Evolutionary conservation across 2,329 filamentous ascomycete species (phyloP).

Genomic region (Ophiocordyceps robertsii): DNA sequence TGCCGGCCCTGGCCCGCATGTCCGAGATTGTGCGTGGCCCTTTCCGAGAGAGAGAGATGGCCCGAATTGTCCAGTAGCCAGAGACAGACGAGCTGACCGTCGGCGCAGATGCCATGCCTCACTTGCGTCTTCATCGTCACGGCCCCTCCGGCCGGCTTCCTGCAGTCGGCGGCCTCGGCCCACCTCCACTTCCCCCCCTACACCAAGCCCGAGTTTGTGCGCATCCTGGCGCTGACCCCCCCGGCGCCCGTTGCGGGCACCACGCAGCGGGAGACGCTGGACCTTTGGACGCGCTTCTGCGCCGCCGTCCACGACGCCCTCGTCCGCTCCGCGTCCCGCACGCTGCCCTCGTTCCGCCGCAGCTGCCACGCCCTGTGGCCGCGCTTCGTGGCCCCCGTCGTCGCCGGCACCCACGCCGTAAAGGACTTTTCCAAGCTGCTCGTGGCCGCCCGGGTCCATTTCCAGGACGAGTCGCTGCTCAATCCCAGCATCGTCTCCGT

Average conservation of each 20-base stretch:
- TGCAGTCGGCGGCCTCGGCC: conserved; percentile 57
- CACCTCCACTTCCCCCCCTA: conserved; percentile 79
- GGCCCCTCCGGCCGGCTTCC: conserved; percentile 52
- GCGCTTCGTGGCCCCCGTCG: conserved; percentile 66
- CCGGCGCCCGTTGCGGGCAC: conserved; percentile 34
- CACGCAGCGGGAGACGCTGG: conserved; percentile 39
- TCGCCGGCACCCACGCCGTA: conserved; percentile 57
- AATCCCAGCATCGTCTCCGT: conserved; percentile 44
- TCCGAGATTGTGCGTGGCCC: conserved; percentile 57
- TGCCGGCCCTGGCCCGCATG: conserved; percentile 69
- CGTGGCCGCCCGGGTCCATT: conserved; percentile 52
- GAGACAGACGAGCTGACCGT: too few relatives aligned
- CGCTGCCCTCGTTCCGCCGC: conserved; percentile 57
- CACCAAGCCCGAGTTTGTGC: conserved; percentile 63
- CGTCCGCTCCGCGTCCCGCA: conserved; percentile 65
- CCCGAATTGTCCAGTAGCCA: too few relatives aligned
- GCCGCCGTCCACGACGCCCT: conserved; percentile 80
- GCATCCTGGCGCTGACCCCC: conserved; percentile 52
- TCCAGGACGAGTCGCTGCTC: conserved; percentile 60
- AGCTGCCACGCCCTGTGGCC: conserved; percentile 71
- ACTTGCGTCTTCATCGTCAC: conserved; percentile 67
- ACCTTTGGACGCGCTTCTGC: conserved; percentile 71
- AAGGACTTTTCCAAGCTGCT: conserved; percentile 79
- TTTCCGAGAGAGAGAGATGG: too few relatives aligned
- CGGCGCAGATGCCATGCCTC: conserved; percentile 58